Base-by-base conservation (phyloP, 805 yeast species). In the Kluyveromyces siamensis region DNA sequence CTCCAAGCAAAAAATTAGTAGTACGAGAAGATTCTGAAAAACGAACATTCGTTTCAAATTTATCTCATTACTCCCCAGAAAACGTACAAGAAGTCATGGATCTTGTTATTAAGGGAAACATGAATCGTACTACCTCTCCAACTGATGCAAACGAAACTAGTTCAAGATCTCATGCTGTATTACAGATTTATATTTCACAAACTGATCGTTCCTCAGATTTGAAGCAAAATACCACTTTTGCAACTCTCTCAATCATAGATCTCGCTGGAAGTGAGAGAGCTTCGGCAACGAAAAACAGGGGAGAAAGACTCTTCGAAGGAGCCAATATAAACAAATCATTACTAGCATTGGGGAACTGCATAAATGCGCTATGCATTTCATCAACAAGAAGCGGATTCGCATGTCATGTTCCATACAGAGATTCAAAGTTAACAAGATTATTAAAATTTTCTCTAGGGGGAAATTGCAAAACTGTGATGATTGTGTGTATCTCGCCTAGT, bases 191-290 rank as follows among this genome's bases (percentile, higher is more conserved):
- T 58, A 77, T 91, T 8, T 64, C 72, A 9, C 87, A 83, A 58
- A 73, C 81, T 47, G 58, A 60, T 37, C 55, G 59, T 21, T 76
- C 84, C 0, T 81, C 83, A 0, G 87, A 80, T 49, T 55, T 86
- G 17, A 72, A 71, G 14, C 87, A 84, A 58, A 75, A 80, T 33
- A 90, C 83, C 54, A 79, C 83, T 0, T 81, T 77, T 67, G 89
- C 95, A 0, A 87, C 95, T 0, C 69, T 90, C 30, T 84, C 93
- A 0, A 84, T 91, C 27, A 90, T 91, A 44, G 98, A 91, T 65
- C 68, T 91, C 41, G 98, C 98, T 0, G 98, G 98, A 5, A 85
- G 95, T 66, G 98, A 91, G 68, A 72, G 98, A 40, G 98, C 98
- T 0, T 81, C 93, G 0, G 84, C 93, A 0, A 89, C 98, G 0